Base-by-base conservation (phyloP, 257 asterid species). In the Solanum paucissectum region DNA sequence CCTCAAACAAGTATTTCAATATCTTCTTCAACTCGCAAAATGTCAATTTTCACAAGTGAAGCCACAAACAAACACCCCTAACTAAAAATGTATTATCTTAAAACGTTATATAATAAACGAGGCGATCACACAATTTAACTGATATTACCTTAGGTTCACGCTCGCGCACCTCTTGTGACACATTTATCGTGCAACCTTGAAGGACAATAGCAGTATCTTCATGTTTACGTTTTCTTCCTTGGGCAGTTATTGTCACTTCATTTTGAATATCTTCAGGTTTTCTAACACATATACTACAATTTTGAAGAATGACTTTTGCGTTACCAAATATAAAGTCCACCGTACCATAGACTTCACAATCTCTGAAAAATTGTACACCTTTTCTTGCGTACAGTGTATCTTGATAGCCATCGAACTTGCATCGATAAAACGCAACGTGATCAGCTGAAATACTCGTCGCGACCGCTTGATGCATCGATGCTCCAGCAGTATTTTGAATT, bases 301-400 rank as follows among this genome's bases (percentile, higher is more conserved):
- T 73, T 69, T 88, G 87, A 38, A 88, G 62, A 20, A 88, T 23
- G 9, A 36, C 89, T 9, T 36, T 73, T 2, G 85, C 87, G 1
- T 29, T 34, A 32, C 89, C 87, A 49, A 44, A 88, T 64, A 88
- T 88, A 83, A 88, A 88, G 81, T 88, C 89, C 38, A 69, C 75
- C 11, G 89, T 83, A 20, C 87, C 89, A 20, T 44, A 72, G 12
- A 88, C 52, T 8, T 71, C 46, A 60, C 87, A 32, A 2, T 88
- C 76, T 18, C 76, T 34, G 64, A 68, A 83, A 55, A 83, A 88
- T 14, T 88, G 89, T 32, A 34, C 60, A 18, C 87, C 84, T 3
- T 5, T 32, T 27, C 40, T 37, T 5, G 40, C 52, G 33, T 66
- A 83, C 21, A 83, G 55, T 21, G 89, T 88, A 38, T 88, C 89